Evolutionary conservation across 805 yeast species (phyloP), one percentile per base, ranked within the genome.

Genomic region (Nakazawaea wickerhamii): DNA sequence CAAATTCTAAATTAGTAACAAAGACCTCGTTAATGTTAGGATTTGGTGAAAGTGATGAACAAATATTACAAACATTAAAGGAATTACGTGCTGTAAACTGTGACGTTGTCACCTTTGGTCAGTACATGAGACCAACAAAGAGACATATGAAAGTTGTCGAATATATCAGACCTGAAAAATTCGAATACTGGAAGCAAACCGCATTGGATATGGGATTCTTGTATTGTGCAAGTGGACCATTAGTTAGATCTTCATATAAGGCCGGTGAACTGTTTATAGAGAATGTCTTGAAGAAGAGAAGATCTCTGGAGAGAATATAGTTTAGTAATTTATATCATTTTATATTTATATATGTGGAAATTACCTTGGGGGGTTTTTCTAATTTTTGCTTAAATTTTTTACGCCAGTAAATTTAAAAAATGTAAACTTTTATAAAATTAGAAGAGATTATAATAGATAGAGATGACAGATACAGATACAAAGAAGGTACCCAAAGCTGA

Each of bases 191-290:
- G 99, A 88, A 81, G 55, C 79, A 84, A 44, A 74, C 71, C 8
- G 98, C 99, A 0, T 61, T 83, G 49, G 87, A 85, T 33, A 65
- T 91, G 75, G 99, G 99, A 1, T 93, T 93, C 73, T 67, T 89
- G 38, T 91, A 93, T 59, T 95, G 96, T 62, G 99, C 99, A 2
- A 82, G 95, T 47, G 99, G 98, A 4, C 99, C 99, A 2, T 71
- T 93, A 55, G 98, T 93, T 4, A 79, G 99, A 61, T 88, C 97
- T 1, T 85, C 95, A 2, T 93, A 93, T 66, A 93, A 93, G 64
- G 99, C 99, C 21, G 99, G 99, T 47, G 99, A 93, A 64, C 86
- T 95, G 2, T 93, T 89, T 55, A 90, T 93, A 55, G 98, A 93
- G 63, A 93, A 93, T 57, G 93, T 93, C 23, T 70, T 91, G 45